Evolutionary conservation across 768 basidiomycete species (phyloP).

Genomic region (Lactifluus rugatus): DNA sequence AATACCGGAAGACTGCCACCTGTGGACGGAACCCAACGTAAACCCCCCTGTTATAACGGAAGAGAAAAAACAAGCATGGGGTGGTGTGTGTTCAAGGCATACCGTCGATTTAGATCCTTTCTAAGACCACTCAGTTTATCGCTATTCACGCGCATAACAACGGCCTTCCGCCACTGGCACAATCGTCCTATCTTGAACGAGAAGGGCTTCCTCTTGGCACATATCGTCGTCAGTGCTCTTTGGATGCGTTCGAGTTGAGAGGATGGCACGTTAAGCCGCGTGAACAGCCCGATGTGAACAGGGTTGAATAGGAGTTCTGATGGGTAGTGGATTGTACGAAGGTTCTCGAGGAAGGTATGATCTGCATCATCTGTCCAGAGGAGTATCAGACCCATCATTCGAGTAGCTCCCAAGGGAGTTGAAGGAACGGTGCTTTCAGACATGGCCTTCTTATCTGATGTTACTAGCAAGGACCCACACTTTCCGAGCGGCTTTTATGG

Average conservation of each 20-base stretch:
- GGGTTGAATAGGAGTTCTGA: neutral
- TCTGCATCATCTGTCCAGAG: neutral
- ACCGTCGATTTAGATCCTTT: neutral
- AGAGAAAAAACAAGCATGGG: neutral
- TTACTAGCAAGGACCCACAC: no score
- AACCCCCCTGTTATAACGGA: neutral
- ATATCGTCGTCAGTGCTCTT: neutral
- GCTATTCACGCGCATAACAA: neutral
- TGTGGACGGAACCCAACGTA: neutral
- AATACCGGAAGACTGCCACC: neutral
- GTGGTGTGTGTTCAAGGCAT: neutral
- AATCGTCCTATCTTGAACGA: neutral
- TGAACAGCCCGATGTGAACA: neutral
- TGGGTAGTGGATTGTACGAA: neutral
- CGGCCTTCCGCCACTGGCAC: neutral
- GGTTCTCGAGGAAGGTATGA: neutral
- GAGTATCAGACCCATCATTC: neutral
- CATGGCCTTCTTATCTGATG: no score
- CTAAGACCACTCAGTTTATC: neutral
- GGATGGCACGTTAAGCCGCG: neutral
- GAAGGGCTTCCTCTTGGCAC: neutral
- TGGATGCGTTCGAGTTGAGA: neutral
- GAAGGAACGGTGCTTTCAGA: no score
- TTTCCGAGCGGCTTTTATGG: no score
- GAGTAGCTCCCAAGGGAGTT: neutral